A percentile compares a stretch with the other conserved stretches of the same genome.
Conservation (phyloP, 1,284 basidiomycete genomes). For the Laetiporus sulphureus region DNA sequence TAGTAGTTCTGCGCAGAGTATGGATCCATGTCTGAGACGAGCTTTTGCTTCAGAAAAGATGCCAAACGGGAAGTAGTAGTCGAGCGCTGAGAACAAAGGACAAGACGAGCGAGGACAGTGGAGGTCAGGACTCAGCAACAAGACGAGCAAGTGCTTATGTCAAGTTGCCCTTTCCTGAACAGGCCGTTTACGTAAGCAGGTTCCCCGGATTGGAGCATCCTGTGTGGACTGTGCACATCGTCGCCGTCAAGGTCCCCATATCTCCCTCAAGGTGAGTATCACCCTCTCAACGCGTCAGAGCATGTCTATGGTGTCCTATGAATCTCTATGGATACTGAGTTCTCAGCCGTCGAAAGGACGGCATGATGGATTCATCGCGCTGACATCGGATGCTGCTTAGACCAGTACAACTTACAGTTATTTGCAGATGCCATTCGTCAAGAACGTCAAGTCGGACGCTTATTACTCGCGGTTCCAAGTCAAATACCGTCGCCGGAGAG, state of each 20-base stretch:
- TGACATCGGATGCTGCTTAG: constrained; percentile 29
- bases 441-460: constrained; percentile 82
- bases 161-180: neutral
- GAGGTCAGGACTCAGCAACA: neutral
- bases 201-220: neutral
- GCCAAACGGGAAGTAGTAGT: no score
- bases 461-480: constrained; percentile 99
- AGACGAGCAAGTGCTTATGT: neutral
- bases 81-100: neutral
- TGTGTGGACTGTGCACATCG: constrained; percentile 10
- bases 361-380: constrained; percentile 22
- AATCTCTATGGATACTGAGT: neutral
- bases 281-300: neutral
- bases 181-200: constrained; percentile 4
- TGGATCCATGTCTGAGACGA: constrained; percentile 34
- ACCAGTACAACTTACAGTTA: neutral
- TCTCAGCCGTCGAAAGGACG: no score
- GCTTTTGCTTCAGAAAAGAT: no score
- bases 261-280: constrained; percentile 46
- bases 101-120: constrained; percentile 2
- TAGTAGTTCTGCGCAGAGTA: constrained; percentile 32
- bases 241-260: constrained; percentile 19
- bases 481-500: constrained; percentile 91
- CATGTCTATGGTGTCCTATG: neutral
- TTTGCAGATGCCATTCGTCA: constrained; percentile 80